Evolutionary conservation across 495 filamentous ascomycete genomes (phyloP).

Genomic region (Trypethelium eluteriae): DNA sequence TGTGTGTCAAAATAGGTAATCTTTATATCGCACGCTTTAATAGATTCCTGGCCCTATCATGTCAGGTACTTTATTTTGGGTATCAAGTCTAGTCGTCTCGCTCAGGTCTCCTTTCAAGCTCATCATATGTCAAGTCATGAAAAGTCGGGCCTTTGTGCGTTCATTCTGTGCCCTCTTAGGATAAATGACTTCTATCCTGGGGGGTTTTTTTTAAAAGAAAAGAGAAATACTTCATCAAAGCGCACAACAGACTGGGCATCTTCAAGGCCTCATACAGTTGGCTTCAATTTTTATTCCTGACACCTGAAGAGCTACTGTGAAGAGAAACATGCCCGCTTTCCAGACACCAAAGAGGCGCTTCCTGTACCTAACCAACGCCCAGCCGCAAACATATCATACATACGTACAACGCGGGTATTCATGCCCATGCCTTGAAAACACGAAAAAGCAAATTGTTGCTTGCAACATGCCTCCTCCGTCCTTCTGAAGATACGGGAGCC

Average conservation of each 20-base stretch:
- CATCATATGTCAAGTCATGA: no score
- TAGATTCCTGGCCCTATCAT: no score
- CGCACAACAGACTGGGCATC: background rate
- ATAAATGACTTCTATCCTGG: background rate
- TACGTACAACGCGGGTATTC: conserved; percentile 10
- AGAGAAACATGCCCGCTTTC: conserved; percentile 3
- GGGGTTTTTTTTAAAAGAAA: no score
- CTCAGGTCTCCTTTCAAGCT: no score
- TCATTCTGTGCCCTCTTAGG: no score
- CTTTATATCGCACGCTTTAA: no score
- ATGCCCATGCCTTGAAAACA: background rate
- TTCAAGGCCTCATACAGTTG: background rate
- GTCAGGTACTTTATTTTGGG: no score
- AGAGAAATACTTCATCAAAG: background rate
- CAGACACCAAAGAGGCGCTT: conserved; percentile 1
- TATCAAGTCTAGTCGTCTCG: no score
- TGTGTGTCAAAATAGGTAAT: no score
- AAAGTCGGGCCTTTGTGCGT: no score
- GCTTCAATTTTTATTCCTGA: background rate
- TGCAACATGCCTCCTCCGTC: background rate
- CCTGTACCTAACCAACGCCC: conserved; percentile 7
- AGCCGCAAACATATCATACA: conserved; percentile 3
- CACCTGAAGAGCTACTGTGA: background rate
- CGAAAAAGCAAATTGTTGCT: background rate
- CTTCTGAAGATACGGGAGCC: background rate